Percentiles rank a stretch among this genome's conserved stretches.
Evolutionary conservation across 805 yeast species (phyloP).

Genomic region (Pichia exigua): DNA sequence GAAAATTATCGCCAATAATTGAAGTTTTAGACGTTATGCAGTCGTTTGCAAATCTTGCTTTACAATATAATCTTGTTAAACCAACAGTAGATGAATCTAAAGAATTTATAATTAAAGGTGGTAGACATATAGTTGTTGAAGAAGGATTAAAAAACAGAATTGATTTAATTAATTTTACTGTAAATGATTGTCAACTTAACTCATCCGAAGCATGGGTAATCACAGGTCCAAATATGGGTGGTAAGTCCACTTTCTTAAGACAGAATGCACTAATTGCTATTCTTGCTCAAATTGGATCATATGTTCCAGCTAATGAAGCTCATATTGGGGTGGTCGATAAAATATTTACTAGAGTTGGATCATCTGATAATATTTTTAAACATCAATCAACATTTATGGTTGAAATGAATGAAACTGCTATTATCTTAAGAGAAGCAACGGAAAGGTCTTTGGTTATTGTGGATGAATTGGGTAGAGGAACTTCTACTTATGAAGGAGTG

Average conservation of each 20-base stretch:
- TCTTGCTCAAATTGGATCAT: slow-evolving; percentile 68
- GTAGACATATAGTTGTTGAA: slow-evolving; percentile 86
- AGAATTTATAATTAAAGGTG: slow-evolving; percentile 45
- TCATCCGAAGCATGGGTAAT: slow-evolving; percentile 43
- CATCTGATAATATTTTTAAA: slow-evolving; percentile 71
- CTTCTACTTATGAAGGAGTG: slow-evolving; percentile 76
- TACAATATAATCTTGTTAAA: slow-evolving; percentile 56
- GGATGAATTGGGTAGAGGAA: slow-evolving; percentile 89
- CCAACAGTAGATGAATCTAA: slow-evolving; percentile 53
- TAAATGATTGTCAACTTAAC: slow-evolving; percentile 35
- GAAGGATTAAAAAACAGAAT: slow-evolving; percentile 43
- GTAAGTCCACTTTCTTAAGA: slow-evolving; percentile 68
- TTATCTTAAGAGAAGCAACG: slow-evolving; percentile 60
- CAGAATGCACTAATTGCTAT: slow-evolving; percentile 65
- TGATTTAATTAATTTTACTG: slow-evolving; percentile 36
- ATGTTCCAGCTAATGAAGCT: slow-evolving; percentile 60
- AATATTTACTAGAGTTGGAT: slow-evolving; percentile 73
- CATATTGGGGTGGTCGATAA: slow-evolving; percentile 67
- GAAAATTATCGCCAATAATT: slow-evolving; percentile 37
- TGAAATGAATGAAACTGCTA: slow-evolving; percentile 80
- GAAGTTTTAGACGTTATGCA: slow-evolving; percentile 67
- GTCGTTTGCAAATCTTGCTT: slow-evolving; percentile 65
- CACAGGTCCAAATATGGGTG: slow-evolving; percentile 92
- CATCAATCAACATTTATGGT: slow-evolving; percentile 90
- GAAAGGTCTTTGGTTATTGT: slow-evolving; percentile 62